phyloP scores from a whole-genome alignment of 192 early-diverging fungal genomes.

The Chytriomyces confervae region DNA sequence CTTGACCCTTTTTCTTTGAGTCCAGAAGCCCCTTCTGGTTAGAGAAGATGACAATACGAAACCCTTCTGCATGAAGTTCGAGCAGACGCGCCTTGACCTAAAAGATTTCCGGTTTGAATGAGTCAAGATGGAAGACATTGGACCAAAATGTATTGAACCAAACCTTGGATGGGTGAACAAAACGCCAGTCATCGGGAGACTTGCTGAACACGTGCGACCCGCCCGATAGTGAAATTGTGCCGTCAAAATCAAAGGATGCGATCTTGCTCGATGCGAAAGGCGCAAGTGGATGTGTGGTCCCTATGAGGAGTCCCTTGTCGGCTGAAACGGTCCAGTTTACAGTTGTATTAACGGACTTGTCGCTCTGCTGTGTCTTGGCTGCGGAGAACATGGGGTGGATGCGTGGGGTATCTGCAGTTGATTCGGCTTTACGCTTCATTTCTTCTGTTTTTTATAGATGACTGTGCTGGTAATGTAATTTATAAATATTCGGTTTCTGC shows the following conservation, averaged over 20 bases:
- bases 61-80: slow-evolving; percentile 61
- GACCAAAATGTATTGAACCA: no score
- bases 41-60: slow-evolving; percentile 72
- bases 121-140: no score
- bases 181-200: slow-evolving; percentile 81
- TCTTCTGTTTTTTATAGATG: background rate
- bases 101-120: no score
- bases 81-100: slow-evolving; percentile 51
- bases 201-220: slow-evolving; percentile 69
- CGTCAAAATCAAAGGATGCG: slow-evolving; percentile 80
- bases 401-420: background rate
- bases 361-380: background rate
- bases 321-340: background rate
- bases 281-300: background rate
- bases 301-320: background rate
- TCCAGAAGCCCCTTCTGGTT: slow-evolving; percentile 69
- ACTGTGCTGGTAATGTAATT: no score
- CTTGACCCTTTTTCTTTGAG: slow-evolving; percentile 21
- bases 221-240: slow-evolving; percentile 73
- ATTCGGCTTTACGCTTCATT: background rate
- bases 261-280: slow-evolving; percentile 49
- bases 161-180: slow-evolving; percentile 64
- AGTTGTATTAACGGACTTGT: background rate
- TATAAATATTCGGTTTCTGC: no score
- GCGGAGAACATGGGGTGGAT: background rate